phyloP scores from a whole-genome alignment of 768 basidiomycete genomes.

The Lactarius vividus region DNA sequence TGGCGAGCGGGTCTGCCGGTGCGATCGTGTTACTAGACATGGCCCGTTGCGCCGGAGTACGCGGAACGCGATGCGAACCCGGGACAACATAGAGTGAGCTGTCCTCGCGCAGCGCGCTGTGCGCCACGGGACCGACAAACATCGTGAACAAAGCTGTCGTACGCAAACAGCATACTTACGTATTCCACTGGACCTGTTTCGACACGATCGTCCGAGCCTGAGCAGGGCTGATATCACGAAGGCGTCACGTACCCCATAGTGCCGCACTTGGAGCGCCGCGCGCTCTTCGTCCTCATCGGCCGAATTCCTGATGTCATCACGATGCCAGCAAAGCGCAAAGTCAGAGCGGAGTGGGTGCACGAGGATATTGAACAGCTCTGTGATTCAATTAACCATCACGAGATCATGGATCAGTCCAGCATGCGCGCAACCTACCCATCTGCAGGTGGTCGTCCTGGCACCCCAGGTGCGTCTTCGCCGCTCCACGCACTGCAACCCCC shows the following conservation, averaged over 20 bases:
- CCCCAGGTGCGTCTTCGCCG: conserved; percentile 47
- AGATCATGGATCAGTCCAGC: not conserved
- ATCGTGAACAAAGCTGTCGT: not conserved
- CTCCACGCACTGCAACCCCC: conserved; percentile 45
- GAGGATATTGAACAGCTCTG: conserved; percentile 74
- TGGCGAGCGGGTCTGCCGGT: conserved; percentile 56
- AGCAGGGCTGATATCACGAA: not conserved
- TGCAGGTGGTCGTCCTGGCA: conserved; percentile 62
- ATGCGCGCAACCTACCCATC: conserved; percentile 53
- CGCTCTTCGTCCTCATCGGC: conserved; percentile 60
- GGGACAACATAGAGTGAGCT: conserved; percentile 71
- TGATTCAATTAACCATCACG: no score
- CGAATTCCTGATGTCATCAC: conserved; percentile 65
- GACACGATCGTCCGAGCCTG: not conserved
- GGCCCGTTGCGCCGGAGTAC: conserved; percentile 56
- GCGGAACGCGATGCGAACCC: conserved; percentile 55
- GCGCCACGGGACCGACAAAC: not conserved
- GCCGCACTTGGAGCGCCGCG: conserved; percentile 54
- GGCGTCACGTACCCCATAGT: conserved; percentile 55
- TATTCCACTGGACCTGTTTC: conserved; percentile 74
- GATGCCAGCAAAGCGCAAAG: conserved; percentile 77
- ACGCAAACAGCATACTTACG: conserved; percentile 45
- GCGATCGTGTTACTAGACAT: conserved; percentile 51
- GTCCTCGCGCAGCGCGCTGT: conserved; percentile 65
- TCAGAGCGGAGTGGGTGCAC: conserved; percentile 63